Percentiles rank a stretch among this genome's conserved stretches.
These are phyloP conservation scores for Cenchrus purpureus DNA, from an alignment of 176 grass and related monocot species.

Conservation along the genomic window DNA sequence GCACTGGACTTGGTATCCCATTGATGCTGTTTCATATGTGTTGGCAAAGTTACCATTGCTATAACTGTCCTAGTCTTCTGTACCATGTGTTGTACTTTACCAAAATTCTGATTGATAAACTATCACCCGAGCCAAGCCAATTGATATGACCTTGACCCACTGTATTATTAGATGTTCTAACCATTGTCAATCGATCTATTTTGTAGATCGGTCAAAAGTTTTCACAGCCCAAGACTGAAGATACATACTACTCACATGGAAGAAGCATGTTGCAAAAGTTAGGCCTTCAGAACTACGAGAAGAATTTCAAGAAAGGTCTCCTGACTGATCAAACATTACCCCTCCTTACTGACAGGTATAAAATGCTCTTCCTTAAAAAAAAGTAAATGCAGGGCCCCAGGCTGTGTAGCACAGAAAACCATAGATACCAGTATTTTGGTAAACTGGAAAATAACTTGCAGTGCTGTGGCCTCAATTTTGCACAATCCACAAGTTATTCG, in stretches of 20 bases:
- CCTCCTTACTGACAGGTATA: constrained; percentile 88
- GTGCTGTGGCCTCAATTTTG: neutral
- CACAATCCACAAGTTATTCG: neutral
- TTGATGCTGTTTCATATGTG: neutral
- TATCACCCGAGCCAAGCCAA: neutral
- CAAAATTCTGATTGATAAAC: constrained; percentile 25
- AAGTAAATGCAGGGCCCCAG: neutral
- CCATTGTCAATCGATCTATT: constrained; percentile 16
- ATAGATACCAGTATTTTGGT: neutral
- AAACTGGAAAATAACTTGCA: neutral
- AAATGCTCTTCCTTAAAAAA: neutral
- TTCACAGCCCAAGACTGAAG: constrained; percentile 71
- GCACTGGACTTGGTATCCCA: neutral
- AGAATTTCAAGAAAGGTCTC: constrained; percentile 97
- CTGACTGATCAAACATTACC: constrained; percentile 84
- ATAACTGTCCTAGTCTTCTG: neutral
- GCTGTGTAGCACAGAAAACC: neutral
- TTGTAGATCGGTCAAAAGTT: constrained; percentile 90
- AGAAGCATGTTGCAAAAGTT: constrained; percentile 76
- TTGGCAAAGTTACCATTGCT: neutral
- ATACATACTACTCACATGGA: constrained; percentile 69
- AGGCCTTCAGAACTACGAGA: constrained; percentile 97
- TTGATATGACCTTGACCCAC: constrained; percentile 4
- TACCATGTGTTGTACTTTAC: neutral
- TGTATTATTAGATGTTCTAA: constrained; percentile 3